Evolutionary conservation across 257 asterid species (phyloP), one percentile per base, ranked within the genome.

Genomic region (Solanum paucissectum): DNA sequence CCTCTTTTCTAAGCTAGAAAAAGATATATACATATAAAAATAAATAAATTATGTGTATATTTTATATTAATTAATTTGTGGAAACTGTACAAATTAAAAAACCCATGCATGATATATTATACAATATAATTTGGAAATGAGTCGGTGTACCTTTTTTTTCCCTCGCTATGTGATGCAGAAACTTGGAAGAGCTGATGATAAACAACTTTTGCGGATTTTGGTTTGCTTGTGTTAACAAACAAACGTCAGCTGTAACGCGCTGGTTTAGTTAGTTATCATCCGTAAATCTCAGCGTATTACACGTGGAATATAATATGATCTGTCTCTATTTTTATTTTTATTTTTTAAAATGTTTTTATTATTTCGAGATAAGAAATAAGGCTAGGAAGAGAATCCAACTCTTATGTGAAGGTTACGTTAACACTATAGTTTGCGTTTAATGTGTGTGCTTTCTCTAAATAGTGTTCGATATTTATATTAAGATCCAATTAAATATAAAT

Each of bases 221-320:
- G 33, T 64, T 81, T 46, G 85, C 68, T 81, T 81, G 32, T 82
- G 29, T 18, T 5, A 18, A 11, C 16, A 29, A 21, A 32, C 42
- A 81, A 81, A 46, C 20, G 37, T 82, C 27, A 49, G 85, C 85
- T 46, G 85, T 82, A 82, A 82, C 69, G 69, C 69, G 85, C 69
- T 82, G 20, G 69, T 81, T 46, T 49, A 76, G 60, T 40, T 46
- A 27, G 84, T 77, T 77, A 49, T 44, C 33, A 55, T 55, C 64
- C 64, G 25, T 55, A 55, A 55, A 55, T 55, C 66, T 58, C 25
- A 20, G 25, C 5, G 5, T 58, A 58, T 58, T 58, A 58, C 66
- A 58, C 25, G 66, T 58, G 27, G 66, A 58, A 58, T 58, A 58
- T 20, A 58, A 4, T 58, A 58, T 58, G 25, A 52, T 52, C 9